phyloP scores from a whole-genome alignment of 345 rosid species.

The Bruguiera gymnorhiza region DNA sequence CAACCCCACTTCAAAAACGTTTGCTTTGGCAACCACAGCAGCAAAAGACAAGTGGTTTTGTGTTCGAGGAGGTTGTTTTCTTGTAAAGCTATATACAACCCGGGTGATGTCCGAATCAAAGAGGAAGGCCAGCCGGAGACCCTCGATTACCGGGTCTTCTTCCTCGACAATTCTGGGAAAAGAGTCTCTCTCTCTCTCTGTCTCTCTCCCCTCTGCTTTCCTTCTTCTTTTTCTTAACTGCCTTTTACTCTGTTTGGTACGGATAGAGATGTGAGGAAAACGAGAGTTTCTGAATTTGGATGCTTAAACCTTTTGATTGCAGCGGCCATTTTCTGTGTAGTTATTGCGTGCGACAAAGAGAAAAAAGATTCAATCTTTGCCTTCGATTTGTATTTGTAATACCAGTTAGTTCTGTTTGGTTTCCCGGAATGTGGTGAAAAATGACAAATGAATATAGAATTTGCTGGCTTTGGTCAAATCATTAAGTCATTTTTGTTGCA shows the following conservation, averaged over 20 bases:
- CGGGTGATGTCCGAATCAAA: conserved; percentile 46
- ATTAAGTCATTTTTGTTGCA: not conserved
- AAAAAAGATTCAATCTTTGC: no score
- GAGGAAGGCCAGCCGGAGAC: conserved; percentile 78
- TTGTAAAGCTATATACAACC: conserved; percentile 57
- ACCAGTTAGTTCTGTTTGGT: not conserved
- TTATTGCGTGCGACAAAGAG: not conserved
- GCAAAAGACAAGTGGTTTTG: conserved; percentile 17
- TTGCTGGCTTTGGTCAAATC: not conserved
- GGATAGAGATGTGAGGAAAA: not conserved
- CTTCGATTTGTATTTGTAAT: not conserved
- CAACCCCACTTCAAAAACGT: conserved; percentile 23
- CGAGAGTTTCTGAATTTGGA: not conserved
- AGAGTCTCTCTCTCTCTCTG: conserved; percentile 32
- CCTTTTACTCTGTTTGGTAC: not conserved
- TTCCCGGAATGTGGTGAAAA: not conserved
- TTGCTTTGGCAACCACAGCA: conserved; percentile 16
- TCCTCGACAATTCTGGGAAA: conserved; percentile 62
- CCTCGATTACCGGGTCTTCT: conserved; percentile 76
- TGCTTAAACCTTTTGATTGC: not conserved
- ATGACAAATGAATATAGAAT: not conserved
- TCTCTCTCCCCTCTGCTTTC: not conserved
- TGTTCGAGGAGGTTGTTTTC: conserved; percentile 51
- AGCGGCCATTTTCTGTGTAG: not conserved
- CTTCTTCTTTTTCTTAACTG: not conserved